A percentile compares a stretch with the other conserved stretches of the same genome.
These are phyloP conservation scores for Avena atlantica DNA, from an alignment of 176 grass and related monocot genomes.

Conservation along the genomic window DNA sequence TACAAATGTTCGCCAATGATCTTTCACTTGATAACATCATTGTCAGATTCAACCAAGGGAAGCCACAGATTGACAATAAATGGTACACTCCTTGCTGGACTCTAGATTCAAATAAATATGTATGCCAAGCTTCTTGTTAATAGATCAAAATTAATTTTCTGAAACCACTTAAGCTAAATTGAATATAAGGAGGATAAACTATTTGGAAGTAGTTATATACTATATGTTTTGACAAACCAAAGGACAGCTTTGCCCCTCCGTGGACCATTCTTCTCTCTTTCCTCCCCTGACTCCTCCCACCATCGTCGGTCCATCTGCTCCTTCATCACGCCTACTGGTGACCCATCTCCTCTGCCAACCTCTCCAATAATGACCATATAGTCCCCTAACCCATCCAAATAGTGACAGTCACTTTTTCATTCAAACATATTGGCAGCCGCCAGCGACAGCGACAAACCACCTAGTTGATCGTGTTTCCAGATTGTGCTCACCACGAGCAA, in stretches of 20 bases:
- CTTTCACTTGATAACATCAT: conserved; percentile 66
- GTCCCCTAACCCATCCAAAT: too few species aligned
- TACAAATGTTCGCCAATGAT: conserved; percentile 77
- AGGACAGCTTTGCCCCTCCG: neutral
- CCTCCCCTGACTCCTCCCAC: neutral
- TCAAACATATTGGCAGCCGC: too few species aligned
- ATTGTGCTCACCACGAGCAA: too few species aligned
- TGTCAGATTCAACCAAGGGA: conserved; percentile 74
- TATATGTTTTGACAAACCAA: neutral
- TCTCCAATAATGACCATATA: too few species aligned
- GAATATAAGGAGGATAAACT: conserved; percentile 1
- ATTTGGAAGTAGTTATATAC: neutral
- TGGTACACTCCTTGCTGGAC: conserved; percentile 62
- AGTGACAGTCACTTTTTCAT: too few species aligned
- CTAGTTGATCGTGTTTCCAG: too few species aligned
- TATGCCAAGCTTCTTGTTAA: conserved; percentile 26
- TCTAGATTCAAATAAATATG: conserved; percentile 38
- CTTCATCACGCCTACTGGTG: too few species aligned
- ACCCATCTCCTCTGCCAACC: too few species aligned
- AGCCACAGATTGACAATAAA: conserved; percentile 85
- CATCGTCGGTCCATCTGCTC: neutral
- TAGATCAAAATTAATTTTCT: neutral
- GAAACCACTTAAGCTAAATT: conserved; percentile 1
- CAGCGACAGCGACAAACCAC: too few species aligned
- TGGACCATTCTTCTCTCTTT: neutral